Evolutionary conservation across 805 yeast genomes (phyloP), one percentile per base, ranked within the genome.

Genomic region (Wickerhamomyces hampshirensis): DNA sequence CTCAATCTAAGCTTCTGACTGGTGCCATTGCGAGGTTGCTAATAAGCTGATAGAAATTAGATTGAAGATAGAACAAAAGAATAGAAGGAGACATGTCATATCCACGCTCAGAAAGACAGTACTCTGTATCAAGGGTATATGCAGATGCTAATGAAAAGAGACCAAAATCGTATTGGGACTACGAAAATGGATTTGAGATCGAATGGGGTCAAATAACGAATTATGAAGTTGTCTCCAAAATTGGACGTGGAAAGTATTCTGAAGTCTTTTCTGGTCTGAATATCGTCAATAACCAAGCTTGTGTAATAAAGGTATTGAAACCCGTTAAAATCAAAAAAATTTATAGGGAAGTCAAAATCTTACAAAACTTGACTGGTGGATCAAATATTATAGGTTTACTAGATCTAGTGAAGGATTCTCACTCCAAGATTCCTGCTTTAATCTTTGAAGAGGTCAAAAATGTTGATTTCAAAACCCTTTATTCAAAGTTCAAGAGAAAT

Each of bases 181-280:
- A 86, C 55, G 95, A 84, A 47, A 79, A 78, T 44, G 44, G 46
- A 19, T 65, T 71, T 24, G 64, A 69, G 10, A 71, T 80, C 23
- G 70, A 70, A 29, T 80, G 85, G 85, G 80, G 84, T 6, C 71
- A 72, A 37, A 71, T 58, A 35, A 61, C 63, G 35, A 63, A 76
- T 52, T 83, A 82, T 56, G 97, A 89, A 58, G 83, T 89, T 42
- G 74, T 84, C 36, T 71, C 73, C 44, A 86, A 88, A 61, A 81
- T 89, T 14, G 97, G 97, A 11, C 73, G 96, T 39, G 97, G 97
- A 18, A 89, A 86, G 65, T 89, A 88, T 62, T 82, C 94, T n/a
- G 97, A 89, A 60, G 97, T 89, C 21, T 89, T 89, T 58, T 83
- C 80, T 56, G 96, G 96, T 19, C 71, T 80, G 30, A 81, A 84